Percentiles rank a stretch among this genome's conserved stretches.
Evolutionary conservation across 2,329 filamentous ascomycete species (phyloP).

Genomic region (Dothidotthia symphoricarpi): DNA sequence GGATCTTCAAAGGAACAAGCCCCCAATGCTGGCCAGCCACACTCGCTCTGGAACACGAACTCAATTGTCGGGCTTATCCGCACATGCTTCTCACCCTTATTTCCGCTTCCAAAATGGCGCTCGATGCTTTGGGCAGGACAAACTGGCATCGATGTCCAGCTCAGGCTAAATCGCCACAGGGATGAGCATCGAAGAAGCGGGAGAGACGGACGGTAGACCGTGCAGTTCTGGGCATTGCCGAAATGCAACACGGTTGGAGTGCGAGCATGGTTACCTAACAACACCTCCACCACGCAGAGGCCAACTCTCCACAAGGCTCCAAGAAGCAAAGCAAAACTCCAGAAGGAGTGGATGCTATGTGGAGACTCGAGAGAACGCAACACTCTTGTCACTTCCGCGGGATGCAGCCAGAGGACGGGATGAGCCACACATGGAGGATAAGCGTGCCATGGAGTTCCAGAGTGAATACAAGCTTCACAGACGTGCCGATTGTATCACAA

Average conservation of each 20-base stretch:
- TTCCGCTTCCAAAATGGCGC: constrained; percentile 30
- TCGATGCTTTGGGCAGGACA: constrained; percentile 31
- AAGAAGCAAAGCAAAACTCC: constrained; percentile 20
- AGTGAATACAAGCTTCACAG: constrained; percentile 27
- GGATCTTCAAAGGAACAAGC: constrained; percentile 16
- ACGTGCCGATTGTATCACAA: constrained; percentile 39
- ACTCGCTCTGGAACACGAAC: constrained; percentile 30
- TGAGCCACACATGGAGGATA: constrained; percentile 19
- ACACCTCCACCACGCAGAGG: constrained; percentile 12
- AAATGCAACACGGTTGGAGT: constrained; percentile 23
- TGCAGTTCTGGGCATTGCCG: constrained; percentile 24
- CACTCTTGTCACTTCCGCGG: constrained; percentile 37
- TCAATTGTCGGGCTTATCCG: constrained; percentile 21
- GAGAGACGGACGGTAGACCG: constrained; percentile 40
- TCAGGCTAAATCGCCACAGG: constrained; percentile 42
- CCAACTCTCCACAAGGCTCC: constrained; percentile 15
- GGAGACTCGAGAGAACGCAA: constrained; percentile 40
- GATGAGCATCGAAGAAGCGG: constrained; percentile 30
- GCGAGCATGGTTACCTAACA: neutral
- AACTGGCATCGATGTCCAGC: constrained; percentile 23
- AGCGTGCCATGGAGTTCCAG: constrained; percentile 17
- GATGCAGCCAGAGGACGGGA: constrained; percentile 19
- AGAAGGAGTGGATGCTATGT: constrained; percentile 36
- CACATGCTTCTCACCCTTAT: constrained; percentile 22
- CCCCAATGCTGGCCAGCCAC: constrained; percentile 24